Evolutionary conservation across 495 filamentous ascomycete genomes (phyloP), one percentile per base, ranked within the genome.

Genomic region (Rhizodiscina lignyota): DNA sequence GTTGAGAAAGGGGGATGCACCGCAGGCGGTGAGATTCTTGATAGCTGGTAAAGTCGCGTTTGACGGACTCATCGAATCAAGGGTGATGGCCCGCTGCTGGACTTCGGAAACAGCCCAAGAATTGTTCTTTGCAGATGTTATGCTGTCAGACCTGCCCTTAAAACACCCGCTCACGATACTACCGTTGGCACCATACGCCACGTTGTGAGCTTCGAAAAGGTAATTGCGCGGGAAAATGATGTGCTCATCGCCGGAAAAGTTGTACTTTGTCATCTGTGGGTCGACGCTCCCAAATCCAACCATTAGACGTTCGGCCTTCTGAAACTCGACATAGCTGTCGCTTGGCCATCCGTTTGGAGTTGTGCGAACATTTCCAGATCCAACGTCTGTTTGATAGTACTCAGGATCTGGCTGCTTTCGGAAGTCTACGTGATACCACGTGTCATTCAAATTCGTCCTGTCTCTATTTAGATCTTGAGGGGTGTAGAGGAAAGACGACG

Each of bases 261-360:
- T 57, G 44, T 75, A 74, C 3, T 38, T 43, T n/a, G 45, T 39
- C 48, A 79, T 56, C 34, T 74, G 67, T 12, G 67, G 53, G 43
- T 77, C 72, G 3, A 78, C 43, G 2, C 50, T 54, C 6, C 70
- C 72, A 42, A 66, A 73, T 27, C 62, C 60, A 18, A 67, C 47
- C 2, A 79, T 42, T 0, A 76, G 38, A 13, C 73, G 56, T 40
- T 61, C 61, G 6, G 55, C 49, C 12, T 60, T 52, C 0, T 61
- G 57, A 17, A 74, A 54, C 34, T 71, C 68, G 20, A 75, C 46
- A 41, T 60, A 77, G 18, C 62, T 60, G 24, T 66, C 59, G 10
- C 61, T 63, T 1, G 74, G 74, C 74, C 74, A 79, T 10, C 74
- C 73, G 47, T 77, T 66, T 8, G 63, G 55, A 1, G 69, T 74